These are phyloP conservation scores for Paramecium octaurelia DNA, from an alignment of 73 alveolate genomes.

Conservation along the genomic window DNA sequence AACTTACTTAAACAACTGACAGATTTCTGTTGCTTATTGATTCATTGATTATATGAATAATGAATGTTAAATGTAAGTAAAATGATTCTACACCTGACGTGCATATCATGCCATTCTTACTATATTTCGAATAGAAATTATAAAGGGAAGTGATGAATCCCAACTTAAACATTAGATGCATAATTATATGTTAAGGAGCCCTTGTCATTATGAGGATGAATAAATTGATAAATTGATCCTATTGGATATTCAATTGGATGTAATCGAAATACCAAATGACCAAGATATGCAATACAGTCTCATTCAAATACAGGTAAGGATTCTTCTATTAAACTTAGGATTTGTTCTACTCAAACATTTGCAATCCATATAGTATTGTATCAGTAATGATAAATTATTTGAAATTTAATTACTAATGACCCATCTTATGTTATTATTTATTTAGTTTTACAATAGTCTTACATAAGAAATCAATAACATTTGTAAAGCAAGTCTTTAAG, in stretches of 20 bases:
- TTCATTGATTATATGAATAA: background rate
- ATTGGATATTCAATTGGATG: background rate
- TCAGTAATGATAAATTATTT: background rate
- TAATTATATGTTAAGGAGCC: background rate
- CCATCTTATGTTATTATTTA: background rate
- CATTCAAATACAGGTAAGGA: background rate
- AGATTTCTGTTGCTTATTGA: background rate
- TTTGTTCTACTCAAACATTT: background rate
- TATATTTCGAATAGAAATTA: background rate
- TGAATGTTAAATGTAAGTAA: background rate
- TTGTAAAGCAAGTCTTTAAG: background rate
- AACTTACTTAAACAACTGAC: background rate
- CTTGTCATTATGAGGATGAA: background rate
- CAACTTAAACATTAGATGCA: background rate
- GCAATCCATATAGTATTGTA: background rate
- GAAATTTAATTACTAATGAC: background rate
- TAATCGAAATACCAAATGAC: conserved; percentile 29
- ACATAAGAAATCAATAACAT: background rate
- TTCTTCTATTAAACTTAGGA: background rate
- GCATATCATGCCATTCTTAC: background rate
- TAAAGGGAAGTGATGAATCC: background rate
- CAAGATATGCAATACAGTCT: background rate
- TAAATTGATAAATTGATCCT: background rate
- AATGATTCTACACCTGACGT: background rate
- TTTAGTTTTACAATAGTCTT: background rate